These are phyloP conservation scores for Gossypium raimondii DNA, from an alignment of 345 rosid genomes.

Conservation along the genomic window DNA sequence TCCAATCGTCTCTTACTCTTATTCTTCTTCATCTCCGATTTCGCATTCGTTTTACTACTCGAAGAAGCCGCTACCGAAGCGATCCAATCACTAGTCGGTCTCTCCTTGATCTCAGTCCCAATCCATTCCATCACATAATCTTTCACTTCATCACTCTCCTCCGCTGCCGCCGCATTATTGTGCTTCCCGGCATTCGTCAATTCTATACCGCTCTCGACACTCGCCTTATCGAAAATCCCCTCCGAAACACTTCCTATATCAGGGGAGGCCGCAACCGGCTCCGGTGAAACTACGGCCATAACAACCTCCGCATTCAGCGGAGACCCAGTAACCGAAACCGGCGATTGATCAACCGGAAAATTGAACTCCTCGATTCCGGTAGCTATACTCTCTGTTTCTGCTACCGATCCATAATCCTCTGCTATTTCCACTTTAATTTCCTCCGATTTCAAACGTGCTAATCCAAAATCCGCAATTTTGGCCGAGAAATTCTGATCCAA, in stretches of 20 bases:
- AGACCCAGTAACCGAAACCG: slow-evolving; percentile 35
- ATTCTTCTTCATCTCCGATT: slow-evolving; percentile 50
- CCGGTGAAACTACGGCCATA: slow-evolving; percentile 38
- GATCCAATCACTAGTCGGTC: slow-evolving; percentile 72
- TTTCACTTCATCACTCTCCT: slow-evolving; percentile 50
- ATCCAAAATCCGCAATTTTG: slow-evolving; percentile 80
- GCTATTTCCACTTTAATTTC: slow-evolving; percentile 30
- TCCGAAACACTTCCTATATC: slow-evolving; percentile 23
- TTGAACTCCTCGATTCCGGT: slow-evolving; percentile 64
- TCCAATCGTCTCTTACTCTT: slow-evolving; percentile 53
- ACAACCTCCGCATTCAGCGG: slow-evolving; percentile 38
- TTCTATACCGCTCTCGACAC: slow-evolving; percentile 29
- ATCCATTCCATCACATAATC: slow-evolving; percentile 95
- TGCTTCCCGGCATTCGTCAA: slow-evolving; percentile 42
- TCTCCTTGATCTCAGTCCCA: slow-evolving; percentile 81
- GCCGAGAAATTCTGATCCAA: slow-evolving; percentile 69
- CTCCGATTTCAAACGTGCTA: slow-evolving; percentile 64
- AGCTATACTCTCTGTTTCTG: slow-evolving; percentile 69
- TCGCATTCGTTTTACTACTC: slow-evolving; percentile 17
- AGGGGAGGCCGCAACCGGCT: slow-evolving; percentile 30
- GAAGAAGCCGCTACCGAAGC: slow-evolving; percentile 30
- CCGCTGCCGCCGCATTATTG: slow-evolving; percentile 31
- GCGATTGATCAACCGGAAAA: slow-evolving; percentile 60
- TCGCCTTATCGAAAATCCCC: slow-evolving; percentile 35
- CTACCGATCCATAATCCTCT: slow-evolving; percentile 67